Evolutionary conservation across 768 basidiomycete species (phyloP).

Genomic region (Sarcodon sp.): DNA sequence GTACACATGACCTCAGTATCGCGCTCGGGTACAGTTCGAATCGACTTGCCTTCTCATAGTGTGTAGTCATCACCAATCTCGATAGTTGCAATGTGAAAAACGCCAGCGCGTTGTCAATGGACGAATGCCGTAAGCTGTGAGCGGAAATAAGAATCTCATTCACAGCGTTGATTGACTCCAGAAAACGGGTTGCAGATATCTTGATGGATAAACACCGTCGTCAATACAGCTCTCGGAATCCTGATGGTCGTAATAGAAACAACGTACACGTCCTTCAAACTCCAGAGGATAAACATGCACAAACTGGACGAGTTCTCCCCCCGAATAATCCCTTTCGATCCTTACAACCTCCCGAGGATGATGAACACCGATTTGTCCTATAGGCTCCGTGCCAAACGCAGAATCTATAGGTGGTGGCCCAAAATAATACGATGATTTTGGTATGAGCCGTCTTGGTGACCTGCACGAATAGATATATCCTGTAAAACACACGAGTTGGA

Average conservation of each 20-base stretch:
- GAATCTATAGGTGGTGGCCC: conserved; percentile 68
- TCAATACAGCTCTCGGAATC: neutral
- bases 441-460: conserved; percentile 33
- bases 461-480: neutral
- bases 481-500: neutral
- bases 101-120: conserved; percentile 69
- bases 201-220: conserved; percentile 15
- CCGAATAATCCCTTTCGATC: conserved; percentile 84
- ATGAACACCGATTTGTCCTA: conserved; percentile 80
- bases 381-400: conserved; percentile 68
- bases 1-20: neutral
- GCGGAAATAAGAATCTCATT: conserved; percentile 84
- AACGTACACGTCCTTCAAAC: conserved; percentile 79
- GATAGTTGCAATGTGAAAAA: conserved; percentile 76
- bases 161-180: conserved; percentile 81
- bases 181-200: conserved; percentile 87
- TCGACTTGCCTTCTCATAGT: conserved; percentile 65
- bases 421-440: conserved; percentile 76
- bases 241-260: neutral
- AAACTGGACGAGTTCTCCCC: conserved; percentile 88
- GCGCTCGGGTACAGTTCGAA: neutral
- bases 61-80: conserved; percentile 49
- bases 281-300: conserved; percentile 83
- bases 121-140: conserved; percentile 59
- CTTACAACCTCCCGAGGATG: conserved; percentile 88